phyloP scores from a whole-genome alignment of 2,329 filamentous ascomycete species.

The Trichoderma semiorbis region DNA sequence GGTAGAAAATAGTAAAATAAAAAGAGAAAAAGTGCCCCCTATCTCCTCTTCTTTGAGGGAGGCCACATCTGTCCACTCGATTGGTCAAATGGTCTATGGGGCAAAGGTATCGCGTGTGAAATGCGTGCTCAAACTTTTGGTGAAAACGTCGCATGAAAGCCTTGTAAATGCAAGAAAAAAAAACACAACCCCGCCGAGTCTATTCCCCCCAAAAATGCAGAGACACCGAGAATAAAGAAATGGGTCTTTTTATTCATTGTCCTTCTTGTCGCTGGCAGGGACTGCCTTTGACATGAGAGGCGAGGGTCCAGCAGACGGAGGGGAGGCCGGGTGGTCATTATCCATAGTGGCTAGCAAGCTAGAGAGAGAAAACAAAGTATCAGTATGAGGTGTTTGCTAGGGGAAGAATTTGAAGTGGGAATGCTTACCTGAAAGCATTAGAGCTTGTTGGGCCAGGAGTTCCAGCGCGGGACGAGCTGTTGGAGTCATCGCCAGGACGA shows the following conservation, averaged over 20 bases:
- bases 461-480: slow-evolving; percentile 80
- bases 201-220: slow-evolving; percentile 48
- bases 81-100: slow-evolving; percentile 42
- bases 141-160: slow-evolving; percentile 44
- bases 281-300: slow-evolving; percentile 62
- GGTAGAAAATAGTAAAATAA: slow-evolving; percentile 2
- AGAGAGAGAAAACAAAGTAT: not conserved
- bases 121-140: slow-evolving; percentile 46
- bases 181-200: slow-evolving; percentile 45
- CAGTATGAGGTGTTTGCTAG: not conserved
- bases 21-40: slow-evolving; percentile 23
- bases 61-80: slow-evolving; percentile 30
- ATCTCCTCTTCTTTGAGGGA: slow-evolving; percentile 33
- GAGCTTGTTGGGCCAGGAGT: slow-evolving; percentile 71
- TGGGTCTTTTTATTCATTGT: slow-evolving; percentile 40
- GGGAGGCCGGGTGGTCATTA: slow-evolving; percentile 62
- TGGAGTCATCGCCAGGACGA: slow-evolving; percentile 78
- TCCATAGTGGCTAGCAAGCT: slow-evolving; percentile 61
- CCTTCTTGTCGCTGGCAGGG: slow-evolving; percentile 55
- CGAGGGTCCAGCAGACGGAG: slow-evolving; percentile 65
- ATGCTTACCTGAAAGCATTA: slow-evolving; percentile 88
- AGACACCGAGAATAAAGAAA: slow-evolving; percentile 36
- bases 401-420: not conserved
- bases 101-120: slow-evolving; percentile 49
- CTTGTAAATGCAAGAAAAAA: slow-evolving; percentile 47